A percentile compares a stretch with the other conserved stretches of the same genome.
These are phyloP conservation scores for Solanum paucissectum DNA, from an alignment of 257 asterid genomes.

Conservation along the genomic window DNA sequence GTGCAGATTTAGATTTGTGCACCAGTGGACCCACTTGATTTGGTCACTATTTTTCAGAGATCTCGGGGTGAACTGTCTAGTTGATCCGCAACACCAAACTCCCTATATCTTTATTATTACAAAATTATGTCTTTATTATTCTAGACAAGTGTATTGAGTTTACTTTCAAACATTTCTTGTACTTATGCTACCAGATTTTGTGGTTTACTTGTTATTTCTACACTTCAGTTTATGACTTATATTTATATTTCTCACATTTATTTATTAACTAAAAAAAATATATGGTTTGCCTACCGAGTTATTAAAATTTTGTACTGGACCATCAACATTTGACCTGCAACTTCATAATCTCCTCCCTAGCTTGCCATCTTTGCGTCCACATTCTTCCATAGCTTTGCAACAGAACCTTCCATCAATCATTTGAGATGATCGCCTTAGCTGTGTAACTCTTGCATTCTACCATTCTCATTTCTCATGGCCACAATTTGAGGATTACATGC, in stretches of 20 bases:
- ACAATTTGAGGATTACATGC: neutral
- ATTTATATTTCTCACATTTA: neutral
- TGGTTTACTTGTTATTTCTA: no score
- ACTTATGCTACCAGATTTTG: neutral
- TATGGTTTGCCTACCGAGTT: neutral
- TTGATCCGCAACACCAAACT: neutral
- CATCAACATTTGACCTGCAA: no score
- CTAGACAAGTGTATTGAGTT: neutral
- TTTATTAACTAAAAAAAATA: no score
- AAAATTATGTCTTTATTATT: neutral
- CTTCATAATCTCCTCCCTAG: no score
- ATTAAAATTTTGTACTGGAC: neutral
- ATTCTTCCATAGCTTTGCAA: neutral
- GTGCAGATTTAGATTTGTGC: neutral
- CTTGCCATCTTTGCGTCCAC: neutral
- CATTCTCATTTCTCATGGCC: neutral
- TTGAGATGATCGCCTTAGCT: neutral
- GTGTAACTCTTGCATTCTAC: neutral
- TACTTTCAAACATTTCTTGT: neutral
- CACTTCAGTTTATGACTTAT: no score
- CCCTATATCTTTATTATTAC: neutral
- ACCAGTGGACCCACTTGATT: neutral
- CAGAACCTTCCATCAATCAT: neutral
- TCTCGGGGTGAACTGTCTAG: neutral
- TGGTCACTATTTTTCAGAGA: neutral